These are phyloP conservation scores for Penicillium samsonianum DNA, from an alignment of 495 filamentous ascomycete species.

Conservation along the genomic window DNA sequence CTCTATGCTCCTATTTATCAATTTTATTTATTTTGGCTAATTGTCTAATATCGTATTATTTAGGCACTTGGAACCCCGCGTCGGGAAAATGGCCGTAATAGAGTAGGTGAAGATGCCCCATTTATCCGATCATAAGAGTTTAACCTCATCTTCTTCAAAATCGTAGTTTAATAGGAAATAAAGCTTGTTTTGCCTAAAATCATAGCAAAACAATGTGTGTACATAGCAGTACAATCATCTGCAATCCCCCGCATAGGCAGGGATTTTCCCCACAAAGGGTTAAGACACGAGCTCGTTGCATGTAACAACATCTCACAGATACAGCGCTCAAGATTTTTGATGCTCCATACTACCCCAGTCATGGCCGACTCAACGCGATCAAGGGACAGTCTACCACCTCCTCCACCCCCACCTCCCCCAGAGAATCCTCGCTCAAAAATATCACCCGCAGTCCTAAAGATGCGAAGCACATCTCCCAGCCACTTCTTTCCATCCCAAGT, in stretches of 20 bases:
- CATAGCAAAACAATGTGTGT: background rate
- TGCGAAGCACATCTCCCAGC: constrained; percentile 2
- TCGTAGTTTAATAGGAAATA: background rate
- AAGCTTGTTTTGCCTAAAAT: background rate
- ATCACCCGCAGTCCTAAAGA: constrained; percentile 8
- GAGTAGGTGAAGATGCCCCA: constrained; percentile 1
- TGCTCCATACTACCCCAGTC: background rate
- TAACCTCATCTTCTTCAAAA: background rate
- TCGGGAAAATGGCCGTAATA: constrained; percentile 16
- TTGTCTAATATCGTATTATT: constrained; percentile 5
- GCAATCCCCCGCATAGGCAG: background rate
- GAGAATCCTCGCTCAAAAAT: constrained; percentile 4
- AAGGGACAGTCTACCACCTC: constrained; percentile 5
- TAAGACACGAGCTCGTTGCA: background rate
- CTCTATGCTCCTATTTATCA: background rate
- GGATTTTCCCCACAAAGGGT: background rate
- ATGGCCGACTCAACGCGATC: constrained; percentile 3
- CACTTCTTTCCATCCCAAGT: background rate
- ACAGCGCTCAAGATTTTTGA: background rate
- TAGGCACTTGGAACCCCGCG: constrained; percentile 18
- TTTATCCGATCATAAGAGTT: constrained; percentile 12
- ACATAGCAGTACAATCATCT: background rate
- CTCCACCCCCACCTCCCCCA: constrained; percentile 14
- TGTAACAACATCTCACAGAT: background rate
- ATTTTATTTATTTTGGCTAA: background rate